phyloP scores from a whole-genome alignment of 805 yeast genomes.

The Saccharomycopsis microspora region DNA sequence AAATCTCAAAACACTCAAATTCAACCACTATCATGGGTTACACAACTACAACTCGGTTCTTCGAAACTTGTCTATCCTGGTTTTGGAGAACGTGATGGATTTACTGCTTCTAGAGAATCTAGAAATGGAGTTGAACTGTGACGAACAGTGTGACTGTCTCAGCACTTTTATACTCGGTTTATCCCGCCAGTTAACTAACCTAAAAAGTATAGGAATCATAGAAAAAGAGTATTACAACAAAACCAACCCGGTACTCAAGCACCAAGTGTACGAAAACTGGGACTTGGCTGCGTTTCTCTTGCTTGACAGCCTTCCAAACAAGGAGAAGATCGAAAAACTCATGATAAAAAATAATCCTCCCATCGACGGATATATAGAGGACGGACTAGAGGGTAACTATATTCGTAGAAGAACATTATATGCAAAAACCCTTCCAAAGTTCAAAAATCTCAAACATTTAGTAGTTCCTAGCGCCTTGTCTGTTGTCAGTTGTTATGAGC shows the following conservation, averaged over 20 bases:
- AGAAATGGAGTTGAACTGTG: conserved; percentile 46
- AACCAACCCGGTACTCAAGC: conserved; percentile 22
- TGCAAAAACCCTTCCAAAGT: conserved; percentile 34
- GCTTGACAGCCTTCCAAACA: conserved; percentile 25
- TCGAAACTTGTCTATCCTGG: conserved; percentile 22
- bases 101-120: conserved; percentile 26
- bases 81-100: conserved; percentile 24
- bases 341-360: conserved; percentile 52
- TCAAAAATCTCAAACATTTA: conserved; percentile 31
- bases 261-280: conserved; percentile 42
- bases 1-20: conserved; percentile 25
- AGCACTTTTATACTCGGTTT: conserved; percentile 28
- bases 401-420: conserved; percentile 45
- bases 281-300: conserved; percentile 38
- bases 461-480: conserved; percentile 51
- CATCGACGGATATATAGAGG: conserved; percentile 40
- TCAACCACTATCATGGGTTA: conserved; percentile 36
- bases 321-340: conserved; percentile 27
- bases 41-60: conserved; percentile 28
- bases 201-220: conserved; percentile 22
- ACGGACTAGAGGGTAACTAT: conserved; percentile 69
- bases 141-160: conserved; percentile 36
- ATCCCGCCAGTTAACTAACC: conserved; percentile 17
- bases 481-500: conserved; percentile 56
- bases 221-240: conserved; percentile 19